Conservation (phyloP, 2,329 filamentous ascomycete species). For the Fusarium sp. region DNA sequence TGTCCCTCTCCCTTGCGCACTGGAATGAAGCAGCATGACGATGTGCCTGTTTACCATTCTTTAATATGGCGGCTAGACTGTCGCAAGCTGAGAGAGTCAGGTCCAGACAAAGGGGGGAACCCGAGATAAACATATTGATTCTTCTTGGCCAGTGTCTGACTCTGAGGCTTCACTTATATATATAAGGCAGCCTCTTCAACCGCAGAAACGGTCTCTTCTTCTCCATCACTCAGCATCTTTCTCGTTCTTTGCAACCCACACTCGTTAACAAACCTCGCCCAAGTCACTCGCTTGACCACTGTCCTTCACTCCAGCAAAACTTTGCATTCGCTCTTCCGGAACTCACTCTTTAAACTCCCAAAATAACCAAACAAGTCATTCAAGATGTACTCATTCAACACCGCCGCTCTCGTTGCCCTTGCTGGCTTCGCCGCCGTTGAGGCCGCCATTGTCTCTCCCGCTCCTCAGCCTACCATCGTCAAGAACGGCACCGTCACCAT, state of each 20-base stretch:
- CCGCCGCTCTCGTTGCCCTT: conserved; percentile 43
- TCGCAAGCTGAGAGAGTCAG: conserved; percentile 10
- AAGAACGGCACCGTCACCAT: conserved; percentile 46
- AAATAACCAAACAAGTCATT: conserved; percentile 22
- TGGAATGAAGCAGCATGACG: conserved; percentile 33
- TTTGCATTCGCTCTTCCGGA: conserved; percentile 14
- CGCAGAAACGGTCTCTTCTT: background rate
- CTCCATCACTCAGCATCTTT: conserved; percentile 22
- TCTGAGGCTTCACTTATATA: conserved; percentile 20
- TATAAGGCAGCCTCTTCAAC: conserved; percentile 40
- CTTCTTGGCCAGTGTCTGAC: background rate
- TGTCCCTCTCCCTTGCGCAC: conserved; percentile 27
- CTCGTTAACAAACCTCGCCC: conserved; percentile 38
- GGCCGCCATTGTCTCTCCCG: conserved; percentile 17
- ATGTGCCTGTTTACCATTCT: conserved; percentile 32
- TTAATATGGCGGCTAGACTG: conserved; percentile 23
- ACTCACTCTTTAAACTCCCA: conserved; percentile 18
- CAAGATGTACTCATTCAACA: conserved; percentile 46
- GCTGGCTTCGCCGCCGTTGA: conserved; percentile 40
- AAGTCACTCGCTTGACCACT: conserved; percentile 43
- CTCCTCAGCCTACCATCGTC: conserved; percentile 21
- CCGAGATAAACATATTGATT: conserved; percentile 3
- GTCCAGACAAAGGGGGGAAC: background rate
- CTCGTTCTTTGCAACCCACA: conserved; percentile 25
- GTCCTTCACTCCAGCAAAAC: conserved; percentile 18